Evolutionary conservation across 2,329 filamentous ascomycete species (phyloP), one percentile per base, ranked within the genome.

Genomic region (Apiospora koreana): DNA sequence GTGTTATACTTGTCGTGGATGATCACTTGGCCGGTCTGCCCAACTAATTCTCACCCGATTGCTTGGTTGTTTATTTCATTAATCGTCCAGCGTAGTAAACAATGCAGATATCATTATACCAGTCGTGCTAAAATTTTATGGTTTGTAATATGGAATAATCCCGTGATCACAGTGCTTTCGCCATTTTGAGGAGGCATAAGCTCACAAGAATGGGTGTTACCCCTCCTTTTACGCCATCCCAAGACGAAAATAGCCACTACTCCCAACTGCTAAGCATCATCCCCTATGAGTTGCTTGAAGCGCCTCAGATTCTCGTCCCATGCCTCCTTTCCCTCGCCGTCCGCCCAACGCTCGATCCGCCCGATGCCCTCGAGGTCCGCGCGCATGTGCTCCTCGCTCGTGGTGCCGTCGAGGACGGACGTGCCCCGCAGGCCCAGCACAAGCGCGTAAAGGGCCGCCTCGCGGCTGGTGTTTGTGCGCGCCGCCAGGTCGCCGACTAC

Each of bases 401-500:
- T 83, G 23, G 85, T 87, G 46, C 86, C 86, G 70, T 87, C 81
- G 67, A 87, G 74, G 41, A 87, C 78, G 2, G 81, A 77, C 7
- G 82, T 77, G 1, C 80, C 78, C 25, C 79, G 82, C 1, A 87
- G 76, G 0, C 84, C 85, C n/a, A 88, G 75, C 0, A 88, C 81
- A 54, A 88, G 79, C 1, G 83, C 78, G 72, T 87, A 88, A 69
- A 84, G 80, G 0, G 85, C 85, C 1, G 81, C 81, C n/a, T 81
- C 81, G 0, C 67, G 67, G 38, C 69, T 69, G 8, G 78, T 75
- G 14, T 86, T 80, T 6, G 74, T 80, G 1, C 73, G 77, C 6
- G 78, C 73, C 1, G 88, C 87, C 1, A 94, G 79, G 9, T 75
- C 73, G 12, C 77, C 76, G 0, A 93, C 76, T 0, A 93, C 88